These are phyloP conservation scores for Pleurotus salmoneostramineus DNA, from an alignment of 768 basidiomycete genomes.

Conservation along the genomic window DNA sequence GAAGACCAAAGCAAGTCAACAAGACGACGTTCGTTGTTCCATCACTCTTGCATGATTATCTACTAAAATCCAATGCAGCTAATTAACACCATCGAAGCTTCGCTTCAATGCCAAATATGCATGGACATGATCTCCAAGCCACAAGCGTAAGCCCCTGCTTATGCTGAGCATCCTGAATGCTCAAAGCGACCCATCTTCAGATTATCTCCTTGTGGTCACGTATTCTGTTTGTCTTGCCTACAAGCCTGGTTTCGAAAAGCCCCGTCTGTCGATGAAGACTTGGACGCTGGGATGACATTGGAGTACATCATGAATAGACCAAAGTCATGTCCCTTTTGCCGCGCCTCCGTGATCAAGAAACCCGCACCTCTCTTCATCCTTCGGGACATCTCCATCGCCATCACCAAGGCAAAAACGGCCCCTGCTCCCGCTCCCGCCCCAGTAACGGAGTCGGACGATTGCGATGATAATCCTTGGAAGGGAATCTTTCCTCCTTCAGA, in stretches of 20 bases:
- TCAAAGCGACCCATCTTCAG: conserved; percentile 24
- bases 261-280: conserved; percentile 37
- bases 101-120: conserved; percentile 73
- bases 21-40: conserved; percentile 47
- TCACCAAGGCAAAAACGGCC: conserved; percentile 39
- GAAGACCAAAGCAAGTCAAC: conserved; percentile 43
- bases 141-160: conserved; percentile 46
- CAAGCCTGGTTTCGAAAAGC: conserved; percentile 78
- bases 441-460: conserved; percentile 5
- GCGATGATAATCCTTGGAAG: conserved; percentile 61
- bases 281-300: conserved; percentile 32
- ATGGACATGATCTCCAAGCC: conserved; percentile 66
- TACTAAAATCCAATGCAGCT: conserved; percentile 29
- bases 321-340: conserved; percentile 75
- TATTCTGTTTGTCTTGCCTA: conserved; percentile 69
- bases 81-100: conserved; percentile 50
- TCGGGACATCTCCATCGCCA: conserved; percentile 49
- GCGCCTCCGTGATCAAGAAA: conserved; percentile 48
- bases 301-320: conserved; percentile 51
- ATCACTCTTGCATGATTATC: not conserved
- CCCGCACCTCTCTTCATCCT: conserved; percentile 70
- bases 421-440: conserved; percentile 21
- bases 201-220: conserved; percentile 72
- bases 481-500: conserved; percentile 56
- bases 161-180: conserved; percentile 3